Conservation (phyloP, 2,329 filamentous ascomycete genomes). For the Neurospora sp. region DNA sequence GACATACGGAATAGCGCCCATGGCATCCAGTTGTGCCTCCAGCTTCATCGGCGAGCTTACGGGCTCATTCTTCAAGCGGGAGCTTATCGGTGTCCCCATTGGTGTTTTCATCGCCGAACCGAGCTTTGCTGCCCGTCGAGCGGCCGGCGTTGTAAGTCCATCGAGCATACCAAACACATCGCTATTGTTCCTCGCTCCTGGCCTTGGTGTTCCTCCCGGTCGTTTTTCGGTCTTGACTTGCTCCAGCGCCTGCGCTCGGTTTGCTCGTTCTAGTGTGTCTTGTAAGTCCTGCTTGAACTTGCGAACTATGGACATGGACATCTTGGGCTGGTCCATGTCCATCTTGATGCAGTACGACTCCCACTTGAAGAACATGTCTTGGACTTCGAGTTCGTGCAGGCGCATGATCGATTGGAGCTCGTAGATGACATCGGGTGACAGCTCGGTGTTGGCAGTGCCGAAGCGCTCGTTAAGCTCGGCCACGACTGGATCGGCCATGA, state of each 20-base stretch:
- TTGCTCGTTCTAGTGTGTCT: slow-evolving; percentile 71
- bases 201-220: slow-evolving; percentile 52
- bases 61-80: slow-evolving; percentile 34
- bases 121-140: slow-evolving; percentile 30
- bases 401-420: slow-evolving; percentile 82
- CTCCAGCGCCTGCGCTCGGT: slow-evolving; percentile 39
- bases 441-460: slow-evolving; percentile 42
- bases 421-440: slow-evolving; percentile 67
- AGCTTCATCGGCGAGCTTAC: slow-evolving; percentile 31
- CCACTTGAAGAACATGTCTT: slow-evolving; percentile 98
- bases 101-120: slow-evolving; percentile 26
- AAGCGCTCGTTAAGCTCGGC: slow-evolving; percentile 41
- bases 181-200: slow-evolving; percentile 40
- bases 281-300: slow-evolving; percentile 82
- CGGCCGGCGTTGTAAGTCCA: slow-evolving; percentile 50
- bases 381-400: slow-evolving; percentile 67
- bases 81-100: slow-evolving; percentile 36
- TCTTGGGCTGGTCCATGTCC: slow-evolving; percentile 65
- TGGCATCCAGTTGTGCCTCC: slow-evolving; percentile 30
- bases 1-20: slow-evolving; percentile 30
- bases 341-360: slow-evolving; percentile 96
- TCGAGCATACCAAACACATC: slow-evolving; percentile 84
- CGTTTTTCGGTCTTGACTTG: slow-evolving; percentile 56
- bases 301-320: slow-evolving; percentile 61
- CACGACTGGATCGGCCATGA: slow-evolving; percentile 30